Evolutionary conservation across 2,329 filamentous ascomycete genomes (phyloP), one percentile per base, ranked within the genome.

Genomic region (Polytolypa hystricis): DNA sequence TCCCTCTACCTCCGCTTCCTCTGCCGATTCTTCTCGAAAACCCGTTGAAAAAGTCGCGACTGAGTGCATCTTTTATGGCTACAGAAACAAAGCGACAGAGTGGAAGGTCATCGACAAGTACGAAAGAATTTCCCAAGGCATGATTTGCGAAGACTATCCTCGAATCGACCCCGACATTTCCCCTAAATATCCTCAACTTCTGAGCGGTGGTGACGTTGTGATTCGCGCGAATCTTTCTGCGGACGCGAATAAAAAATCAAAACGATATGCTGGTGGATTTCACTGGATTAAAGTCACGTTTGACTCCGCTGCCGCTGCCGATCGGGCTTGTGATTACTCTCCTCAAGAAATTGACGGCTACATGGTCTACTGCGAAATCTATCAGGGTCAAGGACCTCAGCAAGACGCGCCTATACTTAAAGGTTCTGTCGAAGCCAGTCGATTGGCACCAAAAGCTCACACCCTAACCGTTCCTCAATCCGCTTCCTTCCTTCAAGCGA

Each of bases 211-310:
- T 49, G 75, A 81, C 34, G 77, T 81, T 7, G 73, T 81, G 6
- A 77, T 80, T 32, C 74, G 77, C 40, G 71, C 74, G 35, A 72
- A 73, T 7, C 64, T 94, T 35, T 81, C 79, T 2, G 63, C 73
- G 12, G 79, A 81, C 25, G 84, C 93, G 50, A 76, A 86, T 38
- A 69, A 72, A 36, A 81, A 87, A 56, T 84, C 89, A 52, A 85
- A 87, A 60, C 74, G 72, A 42, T 86, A 84, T 43, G 81, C 80
- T 30, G 83, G 85, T 33, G 89, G 89, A 29, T 74, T 82, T 48
- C 84, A 94, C 65, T 96, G 89, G 89, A 85, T 95, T 50, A 86
- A 86, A 57, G 69, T 87, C 38, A 87, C 82, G 1, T 87, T 85
- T 50, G 82, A 85, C 59, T 83, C 77, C 28, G 69, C 71, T 33